Base-by-base conservation (phyloP, 2,329 filamentous ascomycete species). In the Aspergillus sp. region DNA sequence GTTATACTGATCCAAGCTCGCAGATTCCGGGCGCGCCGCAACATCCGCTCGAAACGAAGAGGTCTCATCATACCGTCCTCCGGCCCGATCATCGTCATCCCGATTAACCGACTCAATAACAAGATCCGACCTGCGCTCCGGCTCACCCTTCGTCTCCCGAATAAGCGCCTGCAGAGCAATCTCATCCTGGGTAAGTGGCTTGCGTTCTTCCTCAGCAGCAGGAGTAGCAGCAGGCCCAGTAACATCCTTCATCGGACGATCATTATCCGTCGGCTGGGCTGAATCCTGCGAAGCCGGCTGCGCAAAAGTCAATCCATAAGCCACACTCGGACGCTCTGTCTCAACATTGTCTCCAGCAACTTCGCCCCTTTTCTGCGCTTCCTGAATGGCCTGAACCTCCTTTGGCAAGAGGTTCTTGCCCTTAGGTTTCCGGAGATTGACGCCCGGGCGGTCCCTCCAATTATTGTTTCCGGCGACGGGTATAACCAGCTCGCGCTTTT, bases 381-480 rank as follows among this genome's bases (percentile, higher is more conserved):
- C 79, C 65, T 78, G 78, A 62, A 79, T 74, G 63, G 79, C 80
- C 63, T 82, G 81, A 43, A 84, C 84, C 63, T 84, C 85, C 6
- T 69, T 74, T n/a, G 85, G 86, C n/a, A 88, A 76, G 13, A 84
- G 72, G 71, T 85, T 87, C 73, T 85, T 87, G 72, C 81, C 87
- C 65, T 83, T 78, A 59, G 70, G 89, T 83, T 81, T 86, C 85
- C 57, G 86, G 57, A 72, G 3, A 10, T 50, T 76, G 2, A 67
- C 63, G 3, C 75, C 71, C 4, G 74, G 66, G 6, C 76, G 70
- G 59, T 79, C 73, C 54, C 76, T 73, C 64, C 92, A 88, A 80
- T 98, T 95, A 74, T 97, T 97, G 72, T 86, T 88, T 70, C 88
- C 91, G 77, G 91, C 90, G 62, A 92, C 90, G 71, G 91, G 89